Evolutionary conservation across 73 alveolate species (phyloP).

Genomic region (Paramecium bursaria): DNA sequence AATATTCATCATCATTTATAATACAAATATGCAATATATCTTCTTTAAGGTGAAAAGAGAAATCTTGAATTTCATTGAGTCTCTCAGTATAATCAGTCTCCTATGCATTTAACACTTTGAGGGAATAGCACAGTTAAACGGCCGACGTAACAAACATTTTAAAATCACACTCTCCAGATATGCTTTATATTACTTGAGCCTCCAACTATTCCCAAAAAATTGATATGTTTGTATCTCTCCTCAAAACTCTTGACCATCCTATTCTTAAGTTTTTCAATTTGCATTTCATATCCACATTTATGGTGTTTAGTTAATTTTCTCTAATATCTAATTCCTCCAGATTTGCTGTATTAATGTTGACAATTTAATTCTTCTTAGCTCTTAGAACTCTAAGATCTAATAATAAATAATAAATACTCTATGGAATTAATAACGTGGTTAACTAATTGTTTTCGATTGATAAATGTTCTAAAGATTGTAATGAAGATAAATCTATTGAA

Average conservation of each 20-base stretch:
- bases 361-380: background rate
- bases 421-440: background rate
- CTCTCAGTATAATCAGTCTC: too few relatives aligned
- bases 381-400: constrained; percentile 37
- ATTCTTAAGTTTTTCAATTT: background rate
- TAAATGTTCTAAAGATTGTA: background rate
- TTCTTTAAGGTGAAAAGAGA: background rate
- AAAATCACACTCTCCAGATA: too few relatives aligned
- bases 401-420: background rate
- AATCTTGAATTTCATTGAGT: background rate
- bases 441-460: constrained; percentile 9
- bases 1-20: constrained; percentile 14
- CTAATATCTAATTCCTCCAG: background rate
- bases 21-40: background rate
- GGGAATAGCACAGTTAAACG: too few relatives aligned
- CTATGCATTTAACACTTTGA: too few relatives aligned
- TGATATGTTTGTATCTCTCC: too few relatives aligned
- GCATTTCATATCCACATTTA: background rate
- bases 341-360: background rate
- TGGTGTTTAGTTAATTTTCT: background rate
- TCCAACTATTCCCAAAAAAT: too few relatives aligned
- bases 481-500: background rate
- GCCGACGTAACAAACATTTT: too few relatives aligned
- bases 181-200: too few relatives aligned
- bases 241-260: constrained; percentile 39